Conservation (phyloP, 305 asterid species). For the Fraxinus albicans region DNA sequence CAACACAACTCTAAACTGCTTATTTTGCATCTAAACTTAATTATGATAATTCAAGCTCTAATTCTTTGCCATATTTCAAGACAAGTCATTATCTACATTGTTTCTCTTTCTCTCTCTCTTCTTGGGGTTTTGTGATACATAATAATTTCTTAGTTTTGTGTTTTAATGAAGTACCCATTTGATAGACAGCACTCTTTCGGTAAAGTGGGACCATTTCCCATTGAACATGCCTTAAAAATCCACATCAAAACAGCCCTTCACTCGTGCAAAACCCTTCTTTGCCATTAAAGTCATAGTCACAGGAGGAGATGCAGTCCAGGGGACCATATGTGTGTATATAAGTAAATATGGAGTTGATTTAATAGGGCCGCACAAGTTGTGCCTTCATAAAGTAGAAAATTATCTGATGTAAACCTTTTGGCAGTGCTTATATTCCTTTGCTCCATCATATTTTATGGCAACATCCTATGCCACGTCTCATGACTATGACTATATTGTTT, state of each 20-base stretch:
- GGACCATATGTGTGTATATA: constrained; percentile 14
- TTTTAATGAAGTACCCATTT: constrained; percentile 21
- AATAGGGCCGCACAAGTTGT: constrained; percentile 34
- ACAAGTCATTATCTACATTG: constrained; percentile 30
- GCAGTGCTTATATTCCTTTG: constrained; percentile 15
- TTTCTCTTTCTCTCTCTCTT: too few relatives aligned
- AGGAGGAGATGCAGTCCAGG: background rate
- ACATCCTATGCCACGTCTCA: constrained; percentile 15
- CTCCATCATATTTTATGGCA: constrained; percentile 12
- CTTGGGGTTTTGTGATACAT: background rate
- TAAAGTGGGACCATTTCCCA: constrained; percentile 26
- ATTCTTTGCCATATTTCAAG: constrained; percentile 12
- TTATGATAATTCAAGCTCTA: background rate
- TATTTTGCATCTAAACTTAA: constrained; percentile 15
- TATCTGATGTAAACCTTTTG: constrained; percentile 18
- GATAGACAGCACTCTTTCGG: constrained; percentile 18
- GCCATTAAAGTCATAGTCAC: constrained; percentile 10
- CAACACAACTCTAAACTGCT: background rate
- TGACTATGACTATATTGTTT: background rate
- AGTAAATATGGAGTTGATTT: background rate
- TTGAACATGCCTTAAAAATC: constrained; percentile 25
- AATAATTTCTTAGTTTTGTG: constrained; percentile 8
- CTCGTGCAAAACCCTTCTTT: constrained; percentile 33
- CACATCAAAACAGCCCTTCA: constrained; percentile 36
- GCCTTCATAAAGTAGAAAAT: constrained; percentile 27